Conservation (phyloP, 202 grass and related monocot species). For the Zoysia matrella region DNA sequence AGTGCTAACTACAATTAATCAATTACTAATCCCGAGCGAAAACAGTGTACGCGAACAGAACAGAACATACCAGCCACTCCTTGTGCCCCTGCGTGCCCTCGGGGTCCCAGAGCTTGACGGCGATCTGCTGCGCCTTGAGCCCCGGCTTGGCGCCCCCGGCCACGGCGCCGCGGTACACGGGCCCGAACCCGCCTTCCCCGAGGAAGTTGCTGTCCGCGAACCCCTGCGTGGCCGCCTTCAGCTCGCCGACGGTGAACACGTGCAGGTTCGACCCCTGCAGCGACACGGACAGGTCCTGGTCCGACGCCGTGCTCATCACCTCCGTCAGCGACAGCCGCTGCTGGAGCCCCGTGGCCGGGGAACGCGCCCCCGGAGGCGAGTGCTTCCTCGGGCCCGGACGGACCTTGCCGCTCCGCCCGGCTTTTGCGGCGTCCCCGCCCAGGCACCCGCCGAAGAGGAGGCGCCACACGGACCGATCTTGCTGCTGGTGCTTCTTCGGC, state of each 20-base stretch:
- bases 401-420: too few species aligned
- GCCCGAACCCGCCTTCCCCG: conserved; percentile 84
- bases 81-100: conserved; percentile 83
- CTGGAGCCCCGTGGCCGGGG: not conserved
- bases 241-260: conserved; percentile 29
- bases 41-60: too few species aligned
- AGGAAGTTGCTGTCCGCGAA: conserved; percentile 79
- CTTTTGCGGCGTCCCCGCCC: not conserved
- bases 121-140: conserved; percentile 69
- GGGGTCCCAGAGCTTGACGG: conserved; percentile 85
- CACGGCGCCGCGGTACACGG: conserved; percentile 75
- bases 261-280: too few species aligned
- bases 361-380: not conserved
- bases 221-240: conserved; percentile 64
- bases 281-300: too few species aligned
- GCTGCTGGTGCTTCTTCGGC: not conserved
- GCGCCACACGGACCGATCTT: conserved; percentile 27
- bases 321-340: conserved; percentile 78
- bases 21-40: too few species aligned
- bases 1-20: too few species aligned
- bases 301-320: conserved; percentile 48
- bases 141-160: conserved; percentile 74
- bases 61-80: conserved; percentile 70
- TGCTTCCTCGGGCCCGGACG: not conserved
- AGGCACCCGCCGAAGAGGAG: conserved; percentile 49